Conservation (phyloP, 768 basidiomycete genomes). For the Fistulinella prunicolor region DNA sequence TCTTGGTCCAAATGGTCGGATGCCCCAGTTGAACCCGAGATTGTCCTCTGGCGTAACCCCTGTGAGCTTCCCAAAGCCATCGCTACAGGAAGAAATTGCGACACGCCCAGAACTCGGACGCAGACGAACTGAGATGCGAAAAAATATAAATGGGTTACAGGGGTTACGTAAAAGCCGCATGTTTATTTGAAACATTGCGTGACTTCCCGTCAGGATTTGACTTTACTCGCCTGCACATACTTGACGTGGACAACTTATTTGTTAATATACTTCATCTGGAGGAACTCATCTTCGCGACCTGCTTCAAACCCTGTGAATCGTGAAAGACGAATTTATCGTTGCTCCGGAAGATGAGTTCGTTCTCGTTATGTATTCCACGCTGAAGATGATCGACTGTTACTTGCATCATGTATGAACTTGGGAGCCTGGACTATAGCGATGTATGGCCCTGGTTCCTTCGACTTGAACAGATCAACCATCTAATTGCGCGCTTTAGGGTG, state of each 20-base stretch:
- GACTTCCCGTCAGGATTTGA: too few species aligned
- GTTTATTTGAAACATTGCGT: too few species aligned
- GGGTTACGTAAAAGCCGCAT: too few species aligned
- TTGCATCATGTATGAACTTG: too few species aligned
- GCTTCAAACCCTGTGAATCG: neutral
- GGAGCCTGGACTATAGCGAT: too few species aligned
- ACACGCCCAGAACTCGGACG: too few species aligned
- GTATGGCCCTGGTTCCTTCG: neutral
- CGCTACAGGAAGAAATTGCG: neutral
- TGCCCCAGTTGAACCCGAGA: neutral
- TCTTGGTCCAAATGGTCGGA: slow-evolving; percentile 1
- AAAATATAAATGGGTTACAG: too few species aligned
- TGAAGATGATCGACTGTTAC: neutral
- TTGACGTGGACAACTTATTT: too few species aligned
- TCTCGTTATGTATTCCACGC: neutral
- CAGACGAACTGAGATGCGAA: too few species aligned
- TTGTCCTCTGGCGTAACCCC: slow-evolving; percentile 25
- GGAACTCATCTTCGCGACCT: too few species aligned
- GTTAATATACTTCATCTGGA: too few species aligned
- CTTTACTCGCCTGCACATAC: too few species aligned
- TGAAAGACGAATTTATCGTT: slow-evolving; percentile 4
- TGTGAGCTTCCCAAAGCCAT: slow-evolving; percentile 22
- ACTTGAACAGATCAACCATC: slow-evolving; percentile 5
- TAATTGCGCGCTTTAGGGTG: neutral
- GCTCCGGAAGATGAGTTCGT: slow-evolving; percentile 1